phyloP scores from a whole-genome alignment of 78 protist species.

The Dictyostelium brefeldianum region DNA sequence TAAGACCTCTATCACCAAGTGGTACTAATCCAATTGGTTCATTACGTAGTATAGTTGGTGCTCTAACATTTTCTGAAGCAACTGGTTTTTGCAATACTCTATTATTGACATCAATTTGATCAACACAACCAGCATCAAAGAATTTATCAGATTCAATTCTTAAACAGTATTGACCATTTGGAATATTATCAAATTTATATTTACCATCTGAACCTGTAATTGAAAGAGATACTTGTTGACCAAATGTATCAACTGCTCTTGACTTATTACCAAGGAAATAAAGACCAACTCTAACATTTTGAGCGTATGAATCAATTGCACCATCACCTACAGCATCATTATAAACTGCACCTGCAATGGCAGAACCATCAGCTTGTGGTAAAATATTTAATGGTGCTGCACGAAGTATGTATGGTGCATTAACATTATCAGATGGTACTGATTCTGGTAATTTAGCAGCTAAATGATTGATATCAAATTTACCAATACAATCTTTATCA shows the following conservation, averaged over 20 bases:
- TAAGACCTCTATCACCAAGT: background rate
- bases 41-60: background rate
- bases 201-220: background rate
- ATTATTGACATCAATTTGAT: background rate
- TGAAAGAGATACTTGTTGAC: background rate
- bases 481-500: too few relatives aligned
- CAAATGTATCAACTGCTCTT: slow-evolving; percentile 1
- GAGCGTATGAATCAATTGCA: background rate
- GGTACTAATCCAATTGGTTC: background rate
- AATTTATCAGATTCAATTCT: background rate
- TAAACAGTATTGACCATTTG: background rate
- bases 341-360: background rate
- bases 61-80: background rate
- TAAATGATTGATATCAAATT: too few relatives aligned
- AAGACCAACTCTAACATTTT: background rate
- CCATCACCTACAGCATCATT: background rate
- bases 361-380: background rate
- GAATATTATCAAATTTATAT: slow-evolving; percentile 22
- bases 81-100: background rate
- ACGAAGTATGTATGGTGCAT: too few relatives aligned
- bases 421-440: too few relatives aligned
- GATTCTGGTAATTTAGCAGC: too few relatives aligned
- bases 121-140: slow-evolving; percentile 23
- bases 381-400: too few relatives aligned
- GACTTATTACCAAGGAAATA: background rate